phyloP scores from a whole-genome alignment of 208 protist genomes.

The Leishmania gerbilli region DNA sequence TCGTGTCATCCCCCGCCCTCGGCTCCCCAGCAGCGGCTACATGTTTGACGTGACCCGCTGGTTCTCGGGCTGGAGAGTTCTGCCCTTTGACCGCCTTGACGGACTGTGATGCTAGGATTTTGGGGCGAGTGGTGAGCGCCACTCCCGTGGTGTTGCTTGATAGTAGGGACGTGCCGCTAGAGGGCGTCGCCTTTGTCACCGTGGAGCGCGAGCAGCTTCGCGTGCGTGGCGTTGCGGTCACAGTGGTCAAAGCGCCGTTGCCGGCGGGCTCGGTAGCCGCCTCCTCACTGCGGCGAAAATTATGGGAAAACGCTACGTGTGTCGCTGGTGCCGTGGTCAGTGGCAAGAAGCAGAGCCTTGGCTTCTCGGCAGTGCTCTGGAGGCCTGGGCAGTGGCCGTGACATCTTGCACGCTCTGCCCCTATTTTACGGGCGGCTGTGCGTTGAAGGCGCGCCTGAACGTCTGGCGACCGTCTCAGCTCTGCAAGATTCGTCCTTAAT shows the following conservation, averaged over 20 bases:
- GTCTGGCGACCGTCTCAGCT: conserved; percentile 6
- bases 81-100: not conserved
- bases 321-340: conserved; percentile 31
- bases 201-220: not conserved
- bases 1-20: not conserved
- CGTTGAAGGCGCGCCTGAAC: conserved; percentile 7
- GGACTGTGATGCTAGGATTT: not conserved
- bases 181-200: not conserved
- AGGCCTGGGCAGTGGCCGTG: conserved; percentile 1
- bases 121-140: not conserved
- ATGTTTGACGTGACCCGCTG: not conserved
- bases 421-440: not conserved
- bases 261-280: not conserved
- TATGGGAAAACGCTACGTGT: conserved; percentile 11
- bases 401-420: not conserved
- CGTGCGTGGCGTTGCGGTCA: not conserved
- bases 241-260: not conserved
- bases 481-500: conserved; percentile 7
- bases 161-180: not conserved
- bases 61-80: not conserved
- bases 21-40: not conserved
- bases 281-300: not conserved
- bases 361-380: not conserved
- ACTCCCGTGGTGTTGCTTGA: not conserved
- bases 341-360: conserved; percentile 15